A percentile compares a stretch with the other conserved stretches of the same genome.
Evolutionary conservation across 306 rosid genomes (phyloP).

Genomic region (Alnus rubra): DNA sequence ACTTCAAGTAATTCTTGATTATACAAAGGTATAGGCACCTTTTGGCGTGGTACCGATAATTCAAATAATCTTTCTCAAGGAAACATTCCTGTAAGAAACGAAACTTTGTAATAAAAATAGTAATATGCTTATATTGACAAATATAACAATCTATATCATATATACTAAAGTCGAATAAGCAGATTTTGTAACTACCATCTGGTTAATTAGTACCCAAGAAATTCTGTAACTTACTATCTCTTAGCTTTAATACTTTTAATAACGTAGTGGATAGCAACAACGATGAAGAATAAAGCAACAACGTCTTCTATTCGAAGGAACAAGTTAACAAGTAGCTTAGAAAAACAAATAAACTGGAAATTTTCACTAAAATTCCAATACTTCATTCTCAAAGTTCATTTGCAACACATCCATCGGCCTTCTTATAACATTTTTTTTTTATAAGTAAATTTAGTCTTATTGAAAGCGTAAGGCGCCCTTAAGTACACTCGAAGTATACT

Average conservation of each 20-base stretch:
- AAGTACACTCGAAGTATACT: too few species aligned
- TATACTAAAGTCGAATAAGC: not conserved
- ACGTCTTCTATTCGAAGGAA: too few species aligned
- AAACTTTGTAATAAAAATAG: slow-evolving; percentile 3
- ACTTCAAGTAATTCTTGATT: slow-evolving; percentile 64
- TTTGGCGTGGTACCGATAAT: slow-evolving; percentile 83
- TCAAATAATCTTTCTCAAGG: slow-evolving; percentile 90
- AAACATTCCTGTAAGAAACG: slow-evolving; percentile 70
- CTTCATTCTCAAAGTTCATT: too few species aligned
- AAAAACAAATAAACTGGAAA: too few species aligned
- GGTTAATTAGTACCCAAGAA: not conserved
- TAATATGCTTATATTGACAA: not conserved
- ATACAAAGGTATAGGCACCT: slow-evolving; percentile 82
- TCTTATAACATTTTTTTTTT: too few species aligned
- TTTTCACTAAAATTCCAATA: too few species aligned
- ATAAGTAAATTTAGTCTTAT: too few species aligned
- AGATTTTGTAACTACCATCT: not conserved
- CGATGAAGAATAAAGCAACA: too few species aligned
- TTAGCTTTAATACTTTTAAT: not conserved
- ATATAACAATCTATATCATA: not conserved
- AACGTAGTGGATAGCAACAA: not conserved
- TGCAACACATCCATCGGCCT: too few species aligned
- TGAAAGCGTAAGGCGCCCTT: too few species aligned
- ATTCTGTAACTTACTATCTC: not conserved
- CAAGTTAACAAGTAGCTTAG: too few species aligned